Conservation (phyloP, 345 rosid species). For the Eucalyptus brandiana region DNA sequence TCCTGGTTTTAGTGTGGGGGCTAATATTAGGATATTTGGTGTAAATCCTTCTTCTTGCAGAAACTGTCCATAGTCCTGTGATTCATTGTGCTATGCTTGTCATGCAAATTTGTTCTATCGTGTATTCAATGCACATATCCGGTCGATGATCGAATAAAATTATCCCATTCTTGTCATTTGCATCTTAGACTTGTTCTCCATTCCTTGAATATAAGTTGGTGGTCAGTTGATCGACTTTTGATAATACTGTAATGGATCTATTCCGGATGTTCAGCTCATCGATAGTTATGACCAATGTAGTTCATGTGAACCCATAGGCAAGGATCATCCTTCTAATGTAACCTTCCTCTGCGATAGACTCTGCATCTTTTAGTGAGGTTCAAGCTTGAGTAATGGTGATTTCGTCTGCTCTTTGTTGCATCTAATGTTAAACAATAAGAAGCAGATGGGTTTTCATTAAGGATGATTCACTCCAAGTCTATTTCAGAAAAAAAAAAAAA, state of each 20-base stretch:
- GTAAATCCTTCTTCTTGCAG: neutral
- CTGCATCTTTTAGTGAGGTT: neutral
- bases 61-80: slow-evolving; percentile 14
- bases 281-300: neutral
- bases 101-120: slow-evolving; percentile 16
- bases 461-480: neutral
- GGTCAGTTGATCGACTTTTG: neutral
- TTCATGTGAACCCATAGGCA: neutral
- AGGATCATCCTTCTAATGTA: neutral
- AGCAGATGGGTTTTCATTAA: neutral
- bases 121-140: neutral
- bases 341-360: neutral
- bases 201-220: neutral
- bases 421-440: neutral
- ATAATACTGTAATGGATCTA: neutral
- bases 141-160: neutral
- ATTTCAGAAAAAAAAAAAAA: neutral
- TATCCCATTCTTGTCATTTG: neutral
- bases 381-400: neutral
- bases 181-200: neutral
- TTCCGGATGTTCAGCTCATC: neutral
- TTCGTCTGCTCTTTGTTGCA: neutral
- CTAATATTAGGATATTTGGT: neutral
- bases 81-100: slow-evolving; percentile 42
- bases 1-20: neutral